Percentiles rank a stretch among this genome's conserved stretches.
phyloP scores from a whole-genome alignment of 805 yeast species.

The Kluyveromyces aestuarii region DNA sequence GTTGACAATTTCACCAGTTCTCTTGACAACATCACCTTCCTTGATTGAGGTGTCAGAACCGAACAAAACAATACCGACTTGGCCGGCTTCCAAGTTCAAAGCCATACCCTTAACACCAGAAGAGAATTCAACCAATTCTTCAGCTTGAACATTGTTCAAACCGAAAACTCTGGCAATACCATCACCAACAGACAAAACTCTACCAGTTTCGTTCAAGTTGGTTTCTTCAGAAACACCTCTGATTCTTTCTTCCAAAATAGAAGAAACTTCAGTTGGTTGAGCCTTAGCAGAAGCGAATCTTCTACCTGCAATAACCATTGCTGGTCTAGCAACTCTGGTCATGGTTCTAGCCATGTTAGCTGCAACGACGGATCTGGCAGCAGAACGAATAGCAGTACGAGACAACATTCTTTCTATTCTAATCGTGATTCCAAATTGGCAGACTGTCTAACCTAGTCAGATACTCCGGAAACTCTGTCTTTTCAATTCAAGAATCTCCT shows the following conservation, averaged over 20 bases:
- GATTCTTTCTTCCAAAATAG: conserved; percentile 97
- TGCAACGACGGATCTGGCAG: conserved; percentile 69
- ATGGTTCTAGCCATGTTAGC: conserved; percentile 37
- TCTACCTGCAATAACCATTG: conserved; percentile 54
- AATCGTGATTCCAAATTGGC: conserved; percentile 1
- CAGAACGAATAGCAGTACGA: conserved; percentile 80
- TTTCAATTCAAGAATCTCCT: background rate
- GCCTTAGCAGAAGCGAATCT: conserved; percentile 95
- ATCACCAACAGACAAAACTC: conserved; percentile 99
- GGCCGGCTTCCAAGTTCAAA: conserved; percentile 98
- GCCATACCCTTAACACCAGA: conserved; percentile 99
- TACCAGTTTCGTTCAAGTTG: conserved; percentile 97
- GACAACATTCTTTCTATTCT: conserved; percentile 52
- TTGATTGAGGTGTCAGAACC: conserved; percentile 98
- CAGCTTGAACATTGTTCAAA: conserved; percentile 98
- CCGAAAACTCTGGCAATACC: conserved; percentile 99
- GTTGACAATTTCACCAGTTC: conserved; percentile 99
- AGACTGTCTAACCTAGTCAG: background rate
- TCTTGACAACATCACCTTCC: conserved; percentile 99
- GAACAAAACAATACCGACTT: conserved; percentile 99
- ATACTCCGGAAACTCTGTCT: background rate
- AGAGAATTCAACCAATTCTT: conserved; percentile 97
- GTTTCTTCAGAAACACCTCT: conserved; percentile 98
- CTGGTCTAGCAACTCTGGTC: conserved; percentile 57
- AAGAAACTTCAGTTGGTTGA: conserved; percentile 98